Evolutionary conservation across 75 land plant genomes (phyloP), one percentile per base, ranked within the genome.

Genomic region (Sequoia sempervirens): DNA sequence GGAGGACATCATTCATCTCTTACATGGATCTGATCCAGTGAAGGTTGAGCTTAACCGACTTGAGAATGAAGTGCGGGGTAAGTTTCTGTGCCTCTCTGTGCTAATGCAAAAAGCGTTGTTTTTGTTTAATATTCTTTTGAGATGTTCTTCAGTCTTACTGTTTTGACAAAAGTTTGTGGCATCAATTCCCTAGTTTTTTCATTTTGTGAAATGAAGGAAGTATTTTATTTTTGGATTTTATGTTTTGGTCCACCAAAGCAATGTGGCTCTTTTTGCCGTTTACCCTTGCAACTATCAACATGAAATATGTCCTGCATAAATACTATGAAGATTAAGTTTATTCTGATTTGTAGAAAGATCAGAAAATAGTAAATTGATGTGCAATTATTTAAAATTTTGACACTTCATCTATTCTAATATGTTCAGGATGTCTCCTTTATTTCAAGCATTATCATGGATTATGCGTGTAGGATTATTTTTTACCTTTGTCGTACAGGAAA

Each of bases 21-120:
- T 96, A 47, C 97, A 94, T 88, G 98, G 98, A n/a, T 96, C 98
- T 82, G 98, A 96, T 96, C 98, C 98, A 86, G 92, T 96, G 32
- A 95, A 84, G 83, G 94, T 96, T 17, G 98, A 96, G 93, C 92
- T 96, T 5, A 95, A 91, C 82, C 92, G 98, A 81, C 87, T 96
- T 70, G 98, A 96, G 83, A 96, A 96, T 83, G 98, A 96, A 92
- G 91, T 96, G 41, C 80, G 92, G 91, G 98, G 98, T 96, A 84
- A 37, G 90, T 76, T 80, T 85, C 81, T 41, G 32, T 26, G 9
- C 80, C 14, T 20, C 45, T 37, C 26, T 2, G 50, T 9, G 50
- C 12, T 47, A 47, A 47, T 41, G 47, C n/a, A 75, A 75, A 75
- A 40, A 56, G n/a, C 0, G 23, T 26, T 1, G 45, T 13, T 0